Evolutionary conservation across 345 rosid species (phyloP).

Genomic region (Ceriops tagal): DNA sequence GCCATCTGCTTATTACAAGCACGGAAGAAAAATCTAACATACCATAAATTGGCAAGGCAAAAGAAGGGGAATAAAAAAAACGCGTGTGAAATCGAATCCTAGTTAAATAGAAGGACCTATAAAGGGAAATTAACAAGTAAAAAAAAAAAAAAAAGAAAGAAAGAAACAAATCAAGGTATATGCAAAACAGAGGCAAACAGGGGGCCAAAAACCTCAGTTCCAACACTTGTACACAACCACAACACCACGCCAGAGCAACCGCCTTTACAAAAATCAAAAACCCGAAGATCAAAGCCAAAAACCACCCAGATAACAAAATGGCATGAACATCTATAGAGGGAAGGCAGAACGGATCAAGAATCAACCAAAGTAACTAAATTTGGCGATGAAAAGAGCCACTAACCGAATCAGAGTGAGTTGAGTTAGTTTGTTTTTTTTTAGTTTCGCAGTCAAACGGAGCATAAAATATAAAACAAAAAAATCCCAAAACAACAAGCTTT

Average conservation of each 20-base stretch:
- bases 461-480: not conserved
- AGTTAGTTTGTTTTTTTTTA: not conserved
- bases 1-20: conserved; percentile 5
- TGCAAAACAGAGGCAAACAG: conserved; percentile 13
- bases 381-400: conserved; percentile 23
- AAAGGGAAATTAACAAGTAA: not conserved
- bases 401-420: conserved; percentile 25
- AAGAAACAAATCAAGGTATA: conserved; percentile 7
- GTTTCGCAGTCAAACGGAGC: not conserved
- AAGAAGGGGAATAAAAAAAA: not conserved
- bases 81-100: conserved; percentile 2
- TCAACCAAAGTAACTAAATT: conserved; percentile 9
- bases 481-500: not conserved
- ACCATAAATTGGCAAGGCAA: conserved; percentile 1
- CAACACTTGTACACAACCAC: conserved; percentile 15
- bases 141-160: not conserved
- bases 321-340: conserved; percentile 23
- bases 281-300: not conserved
- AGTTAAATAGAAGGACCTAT: not conserved
- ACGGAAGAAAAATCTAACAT: conserved; percentile 17
- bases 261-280: conserved; percentile 13
- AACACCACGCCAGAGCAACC: conserved; percentile 16
- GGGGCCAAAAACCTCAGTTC: conserved; percentile 14
- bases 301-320: conserved; percentile 23
- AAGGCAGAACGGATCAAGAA: conserved; percentile 22